Percentiles rank a stretch among this genome's conserved stretches.
Conservation (phyloP, 768 basidiomycete genomes). For the Lentinula sp. region DNA sequence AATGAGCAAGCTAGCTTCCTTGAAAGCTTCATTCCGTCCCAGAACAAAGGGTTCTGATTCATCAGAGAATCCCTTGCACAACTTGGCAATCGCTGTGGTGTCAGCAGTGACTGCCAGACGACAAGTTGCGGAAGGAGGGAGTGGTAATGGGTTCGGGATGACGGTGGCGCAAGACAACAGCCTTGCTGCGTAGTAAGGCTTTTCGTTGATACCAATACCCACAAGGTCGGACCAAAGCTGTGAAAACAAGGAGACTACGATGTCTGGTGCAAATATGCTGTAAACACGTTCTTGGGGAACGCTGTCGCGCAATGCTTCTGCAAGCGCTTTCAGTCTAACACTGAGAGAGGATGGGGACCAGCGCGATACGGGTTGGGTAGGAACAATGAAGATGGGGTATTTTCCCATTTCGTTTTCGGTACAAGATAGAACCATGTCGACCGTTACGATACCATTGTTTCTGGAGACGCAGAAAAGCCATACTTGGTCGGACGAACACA, state of each 20-base stretch:
- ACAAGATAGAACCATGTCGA: conserved; percentile 55
- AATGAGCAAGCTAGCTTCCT: conserved; percentile 50
- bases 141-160: neutral
- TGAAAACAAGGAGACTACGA: conserved; percentile 23
- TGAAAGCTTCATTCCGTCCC: conserved; percentile 28
- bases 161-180: neutral
- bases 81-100: conserved; percentile 29
- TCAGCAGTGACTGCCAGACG: conserved; percentile 38
- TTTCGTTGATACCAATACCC: neutral
- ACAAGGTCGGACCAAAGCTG: conserved; percentile 6
- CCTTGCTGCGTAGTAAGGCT: neutral
- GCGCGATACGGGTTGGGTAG: conserved; percentile 29
- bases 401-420: conserved; percentile 48
- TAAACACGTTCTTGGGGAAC: conserved; percentile 45
- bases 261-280: conserved; percentile 57
- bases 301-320: conserved; percentile 22
- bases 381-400: conserved; percentile 66
- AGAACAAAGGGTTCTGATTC: conserved; percentile 59
- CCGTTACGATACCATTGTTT: conserved; percentile 7
- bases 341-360: conserved; percentile 29
- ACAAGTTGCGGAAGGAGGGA: neutral
- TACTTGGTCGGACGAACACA: conserved; percentile 12
- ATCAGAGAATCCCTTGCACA: conserved; percentile 52
- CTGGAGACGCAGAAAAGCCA: conserved; percentile 29
- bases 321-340: conserved; percentile 37